Percentiles rank a stretch among this genome's conserved stretches.
Conservation (phyloP, 768 basidiomycete species). For the Rhodotorula toruloides region DNA sequence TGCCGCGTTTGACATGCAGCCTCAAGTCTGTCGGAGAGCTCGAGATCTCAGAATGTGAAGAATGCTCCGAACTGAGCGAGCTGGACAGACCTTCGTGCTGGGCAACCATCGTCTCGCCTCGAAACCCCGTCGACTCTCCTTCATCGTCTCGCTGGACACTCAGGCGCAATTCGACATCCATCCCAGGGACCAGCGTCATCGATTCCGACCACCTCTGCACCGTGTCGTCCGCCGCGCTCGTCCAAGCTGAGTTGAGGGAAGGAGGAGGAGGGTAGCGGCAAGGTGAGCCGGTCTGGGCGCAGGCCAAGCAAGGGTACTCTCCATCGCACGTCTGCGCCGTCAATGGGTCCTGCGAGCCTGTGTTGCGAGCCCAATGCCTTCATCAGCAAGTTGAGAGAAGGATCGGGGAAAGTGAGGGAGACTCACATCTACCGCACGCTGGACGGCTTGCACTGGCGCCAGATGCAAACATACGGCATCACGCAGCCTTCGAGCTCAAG, state of each 20-base stretch:
- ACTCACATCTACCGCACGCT: neutral
- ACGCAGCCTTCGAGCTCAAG: neutral
- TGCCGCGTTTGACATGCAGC: neutral
- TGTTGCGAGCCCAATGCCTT: neutral
- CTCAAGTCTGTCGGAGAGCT: slow-evolving; percentile 1
- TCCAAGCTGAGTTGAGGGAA: slow-evolving; percentile 8
- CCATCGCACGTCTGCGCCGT: slow-evolving; percentile 4
- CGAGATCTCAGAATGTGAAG: neutral
- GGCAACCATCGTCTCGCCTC: slow-evolving; percentile 3
- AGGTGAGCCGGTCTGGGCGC: neutral
- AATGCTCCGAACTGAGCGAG: neutral
- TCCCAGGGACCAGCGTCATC: neutral
- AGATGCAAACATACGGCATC: neutral
- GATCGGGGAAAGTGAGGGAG: neutral
- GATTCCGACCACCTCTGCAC: slow-evolving; percentile 26
- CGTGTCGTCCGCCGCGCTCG: neutral
- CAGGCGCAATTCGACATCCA: neutral
- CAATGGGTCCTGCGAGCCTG: neutral
- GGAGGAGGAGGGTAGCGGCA: neutral
- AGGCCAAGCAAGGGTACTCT: neutral
- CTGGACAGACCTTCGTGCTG: neutral
- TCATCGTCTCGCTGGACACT: neutral
- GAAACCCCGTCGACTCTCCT: slow-evolving; percentile 9
- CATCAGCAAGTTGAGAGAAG: neutral
- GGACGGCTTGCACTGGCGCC: neutral